These are phyloP conservation scores for Diospyros lotus DNA, from an alignment of 148 eudicot species.

Conservation along the genomic window DNA sequence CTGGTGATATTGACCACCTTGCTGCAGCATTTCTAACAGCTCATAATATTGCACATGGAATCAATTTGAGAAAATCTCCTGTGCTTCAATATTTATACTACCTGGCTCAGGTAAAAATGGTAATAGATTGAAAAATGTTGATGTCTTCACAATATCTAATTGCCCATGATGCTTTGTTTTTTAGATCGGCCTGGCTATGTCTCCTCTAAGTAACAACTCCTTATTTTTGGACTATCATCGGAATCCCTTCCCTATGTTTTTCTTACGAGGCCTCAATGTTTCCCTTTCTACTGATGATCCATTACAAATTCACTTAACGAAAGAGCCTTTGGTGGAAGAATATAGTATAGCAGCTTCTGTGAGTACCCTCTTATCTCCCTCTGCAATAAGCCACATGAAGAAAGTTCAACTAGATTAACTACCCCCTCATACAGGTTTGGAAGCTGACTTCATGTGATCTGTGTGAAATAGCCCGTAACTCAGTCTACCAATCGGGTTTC, in stretches of 20 bases:
- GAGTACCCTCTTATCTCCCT: constrained; percentile 27
- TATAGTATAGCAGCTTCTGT: constrained; percentile 99
- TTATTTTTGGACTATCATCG: constrained; percentile 95
- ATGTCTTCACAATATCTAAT: constrained; percentile 8
- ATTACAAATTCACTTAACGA: constrained; percentile 91
- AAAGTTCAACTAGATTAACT: constrained; percentile 5
- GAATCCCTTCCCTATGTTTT: constrained; percentile 92
- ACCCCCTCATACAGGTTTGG: constrained; percentile 62
- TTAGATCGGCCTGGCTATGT: constrained; percentile 98
- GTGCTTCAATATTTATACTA: constrained; percentile 96
- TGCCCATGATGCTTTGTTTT: constrained; percentile 10
- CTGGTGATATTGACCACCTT: constrained; percentile 97
- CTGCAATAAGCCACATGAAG: neutral
- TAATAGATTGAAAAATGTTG: neutral
- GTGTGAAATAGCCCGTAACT: constrained; percentile 97
- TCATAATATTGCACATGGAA: constrained; percentile 95
- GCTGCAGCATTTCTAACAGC: constrained; percentile 87
- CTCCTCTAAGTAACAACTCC: constrained; percentile 99
- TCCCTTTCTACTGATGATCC: constrained; percentile 99
- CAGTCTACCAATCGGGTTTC: constrained; percentile 95
- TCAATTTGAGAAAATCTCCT: constrained; percentile 94
- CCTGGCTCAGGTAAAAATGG: constrained; percentile 73
- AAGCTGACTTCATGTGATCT: constrained; percentile 92
- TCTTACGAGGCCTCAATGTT: constrained; percentile 90
- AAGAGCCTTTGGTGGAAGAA: constrained; percentile 96